Evolutionary conservation across 2,329 filamentous ascomycete genomes (phyloP), one percentile per base, ranked within the genome.

Genomic region (Ophiobolus disseminans): DNA sequence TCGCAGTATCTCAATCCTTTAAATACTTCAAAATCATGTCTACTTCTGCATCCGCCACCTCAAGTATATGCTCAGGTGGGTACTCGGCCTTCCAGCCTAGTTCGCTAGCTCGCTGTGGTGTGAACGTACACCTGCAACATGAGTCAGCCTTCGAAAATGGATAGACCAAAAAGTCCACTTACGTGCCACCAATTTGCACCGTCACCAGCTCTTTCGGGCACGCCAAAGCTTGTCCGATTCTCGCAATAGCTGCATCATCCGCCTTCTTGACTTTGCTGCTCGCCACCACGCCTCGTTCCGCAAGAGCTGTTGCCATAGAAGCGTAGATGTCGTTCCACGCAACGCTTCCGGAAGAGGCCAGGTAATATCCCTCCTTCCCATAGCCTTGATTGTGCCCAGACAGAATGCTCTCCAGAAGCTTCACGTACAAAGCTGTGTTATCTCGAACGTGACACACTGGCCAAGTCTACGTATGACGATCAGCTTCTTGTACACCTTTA

Each of bases 401-500:
- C 2, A 83, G 55, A 10, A 83, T 82, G 2, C 62, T 68, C 1
- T 71, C 69, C 5, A 82, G 56, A 0, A 83, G 65, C 2, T 73
- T 60, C 1, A 82, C 40, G 43, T 82, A 83, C 1, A 83, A 55
- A 0, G 58, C 60, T 0, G 76, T 72, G 25, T 75, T 83, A 46
- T 84, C 81, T 0, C 58, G 8, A 3, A 83, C 59, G 45, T 83
- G 79, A 47, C 76, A 80, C 5, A 84, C 80, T 0, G 81, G 81
- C 81, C 81, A 83, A 1, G 65, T 70, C 75, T 80, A 39, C 2
- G 40, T 11, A 16, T 16, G 9, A 22, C 13, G 2, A 37, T 14
- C 17, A 37, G 11, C 13, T 8, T 14, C 16, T n/a, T n/a, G n/a
- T n/a, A n/a, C n/a, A n/a, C 4, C 16, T 17, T 13, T 14, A 34